Base-by-base conservation (phyloP, 2,329 filamentous ascomycete species). In the Aspergillus sp. region DNA sequence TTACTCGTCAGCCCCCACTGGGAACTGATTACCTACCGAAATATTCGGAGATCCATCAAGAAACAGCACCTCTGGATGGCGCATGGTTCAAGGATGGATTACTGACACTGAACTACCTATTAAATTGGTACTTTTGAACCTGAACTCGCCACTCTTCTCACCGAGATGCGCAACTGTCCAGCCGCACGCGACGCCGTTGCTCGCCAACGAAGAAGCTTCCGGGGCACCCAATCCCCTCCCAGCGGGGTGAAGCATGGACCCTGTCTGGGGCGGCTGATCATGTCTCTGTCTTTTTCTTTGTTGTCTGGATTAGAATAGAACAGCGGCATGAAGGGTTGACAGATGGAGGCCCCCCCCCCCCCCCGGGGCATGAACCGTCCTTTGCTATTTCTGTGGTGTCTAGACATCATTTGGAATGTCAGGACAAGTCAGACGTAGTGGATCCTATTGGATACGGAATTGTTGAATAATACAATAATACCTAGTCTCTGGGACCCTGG, bases 161-260 rank as follows among this genome's bases (percentile, higher is more conserved):
- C 53, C 49, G 49, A 45, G 41, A 52, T 19, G 32, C 24, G 42
- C 47, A 32, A 46, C 45, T 54, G 32, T 22, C 9, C 40, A 13
- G n/a, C 24, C 20, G 22, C 42, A 41, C 55, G 45, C 33, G 19
- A 45, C 49, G 42, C 45, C 13, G 36, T n/a, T 57, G 49, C 33
- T 42, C 19, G 40, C 40, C 49, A 44, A 50, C 33, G 49, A 57
- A 54, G 53, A 57, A 54, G 53, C 47, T 56, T 55, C 32, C 49
- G 48, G 38, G 55, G 52, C 55, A 55, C 38, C 57, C 51, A 58
- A 58, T 58, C 22, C 35, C 19, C 40, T 20, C 40, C 9, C 7
- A 53, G 54, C 49, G 58, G 58, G 58, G 54, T 50, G 53, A 22
- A 42, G 19, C 46, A 51, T 49, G 49, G 49, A 47, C 49, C 49